These are phyloP conservation scores for Apiospora kogelbergensis DNA, from an alignment of 2,329 filamentous ascomycete genomes.

Conservation along the genomic window DNA sequence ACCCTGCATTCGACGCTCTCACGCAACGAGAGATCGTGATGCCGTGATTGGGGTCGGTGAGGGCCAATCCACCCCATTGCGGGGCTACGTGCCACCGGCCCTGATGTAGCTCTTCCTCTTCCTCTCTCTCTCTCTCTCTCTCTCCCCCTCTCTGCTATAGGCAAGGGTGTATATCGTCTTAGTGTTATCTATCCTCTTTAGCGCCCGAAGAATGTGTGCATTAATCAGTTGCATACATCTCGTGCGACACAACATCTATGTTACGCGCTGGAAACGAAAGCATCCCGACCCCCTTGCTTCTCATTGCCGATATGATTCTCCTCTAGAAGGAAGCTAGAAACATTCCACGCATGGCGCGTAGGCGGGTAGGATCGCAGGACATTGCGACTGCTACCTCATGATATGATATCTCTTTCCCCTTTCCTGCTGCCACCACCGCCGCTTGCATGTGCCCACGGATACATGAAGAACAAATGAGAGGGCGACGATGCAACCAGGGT, in stretches of 20 bases:
- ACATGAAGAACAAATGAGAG: neutral
- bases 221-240: neutral
- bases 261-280: neutral
- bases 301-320: neutral
- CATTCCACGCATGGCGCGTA: neutral
- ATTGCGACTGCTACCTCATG: neutral
- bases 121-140: too few relatives aligned
- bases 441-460: neutral
- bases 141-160: neutral
- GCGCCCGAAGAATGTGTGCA: neutral
- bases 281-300: neutral
- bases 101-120: neutral
- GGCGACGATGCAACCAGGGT: neutral
- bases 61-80: neutral
- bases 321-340: constrained; percentile 6
- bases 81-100: neutral
- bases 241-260: neutral
- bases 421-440: neutral
- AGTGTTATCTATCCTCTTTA: neutral
- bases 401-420: neutral
- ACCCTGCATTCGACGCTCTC: constrained; percentile 70
- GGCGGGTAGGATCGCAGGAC: neutral
- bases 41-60: neutral
- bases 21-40: constrained; percentile 25
- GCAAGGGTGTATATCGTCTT: neutral